phyloP scores from a whole-genome alignment of 75 land plant species.

The Pseudotsuga menziesii region DNA sequence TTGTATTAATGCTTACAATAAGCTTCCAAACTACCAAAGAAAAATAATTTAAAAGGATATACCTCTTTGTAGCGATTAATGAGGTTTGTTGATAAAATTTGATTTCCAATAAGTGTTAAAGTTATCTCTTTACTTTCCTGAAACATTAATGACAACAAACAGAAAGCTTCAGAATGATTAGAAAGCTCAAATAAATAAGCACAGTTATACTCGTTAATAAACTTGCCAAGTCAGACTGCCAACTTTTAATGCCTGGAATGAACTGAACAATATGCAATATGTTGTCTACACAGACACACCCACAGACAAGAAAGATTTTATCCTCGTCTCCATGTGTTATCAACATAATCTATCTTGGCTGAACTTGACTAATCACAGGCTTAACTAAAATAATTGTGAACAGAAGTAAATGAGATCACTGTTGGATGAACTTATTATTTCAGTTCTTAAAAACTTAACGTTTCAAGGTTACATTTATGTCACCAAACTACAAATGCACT shows the following conservation, averaged over 20 bases:
- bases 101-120: conserved; percentile 22
- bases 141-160: conserved; percentile 7
- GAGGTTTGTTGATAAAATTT: conserved; percentile 38
- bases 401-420: background rate
- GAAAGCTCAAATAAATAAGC: background rate
- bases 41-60: background rate
- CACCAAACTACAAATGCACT: no score
- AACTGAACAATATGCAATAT: background rate
- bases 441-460: no score
- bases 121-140: conserved; percentile 75
- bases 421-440: no score
- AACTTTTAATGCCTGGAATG: background rate
- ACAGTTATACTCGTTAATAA: background rate
- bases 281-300: background rate
- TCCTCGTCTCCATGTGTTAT: background rate
- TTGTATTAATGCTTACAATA: background rate
- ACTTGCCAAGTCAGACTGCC: background rate
- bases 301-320: background rate
- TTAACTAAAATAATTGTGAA: background rate
- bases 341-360: background rate
- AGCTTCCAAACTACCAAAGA: background rate
- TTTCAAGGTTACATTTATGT: no score
- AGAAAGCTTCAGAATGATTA: background rate
- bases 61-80: conserved; percentile 88
- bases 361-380: background rate